A percentile compares a stretch with the other conserved stretches of the same genome.
Evolutionary conservation across 148 eudicot species (phyloP).

Genomic region (Talinum fruticosum): DNA sequence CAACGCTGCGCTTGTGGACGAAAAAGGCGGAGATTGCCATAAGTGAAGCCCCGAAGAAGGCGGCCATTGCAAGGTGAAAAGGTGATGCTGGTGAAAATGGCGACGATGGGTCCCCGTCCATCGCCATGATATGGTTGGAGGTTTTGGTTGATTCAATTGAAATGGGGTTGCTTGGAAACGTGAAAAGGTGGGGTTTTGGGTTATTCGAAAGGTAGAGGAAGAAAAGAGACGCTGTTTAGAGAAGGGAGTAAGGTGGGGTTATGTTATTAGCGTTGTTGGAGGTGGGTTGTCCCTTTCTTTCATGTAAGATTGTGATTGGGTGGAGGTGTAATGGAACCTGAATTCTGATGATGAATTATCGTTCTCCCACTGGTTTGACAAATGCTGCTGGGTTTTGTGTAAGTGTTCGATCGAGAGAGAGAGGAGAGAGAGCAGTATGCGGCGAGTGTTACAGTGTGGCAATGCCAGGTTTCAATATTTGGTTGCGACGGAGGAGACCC

Average conservation of each 20-base stretch:
- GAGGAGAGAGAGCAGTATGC: background rate
- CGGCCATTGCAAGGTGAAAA: conserved; percentile 60
- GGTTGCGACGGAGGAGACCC: too few species aligned
- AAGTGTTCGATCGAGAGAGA: background rate
- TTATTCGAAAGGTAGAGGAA: background rate
- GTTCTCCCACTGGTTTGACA: too few species aligned
- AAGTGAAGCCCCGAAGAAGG: conserved; percentile 76
- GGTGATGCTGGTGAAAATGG: conserved; percentile 32
- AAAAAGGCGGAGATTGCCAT: conserved; percentile 77
- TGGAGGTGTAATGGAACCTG: background rate
- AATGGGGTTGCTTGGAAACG: background rate
- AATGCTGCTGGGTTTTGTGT: background rate
- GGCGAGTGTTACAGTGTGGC: background rate
- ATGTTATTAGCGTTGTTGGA: background rate
- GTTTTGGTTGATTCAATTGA: background rate
- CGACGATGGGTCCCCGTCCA: conserved; percentile 52
- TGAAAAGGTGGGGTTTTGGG: conserved; percentile 13
- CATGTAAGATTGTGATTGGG: background rate
- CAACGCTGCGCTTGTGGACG: conserved; percentile 77
- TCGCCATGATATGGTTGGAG: background rate
- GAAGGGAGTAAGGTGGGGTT: background rate
- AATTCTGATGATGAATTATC: too few species aligned
- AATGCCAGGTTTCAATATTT: background rate
- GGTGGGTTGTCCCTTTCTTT: background rate
- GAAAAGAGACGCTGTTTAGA: background rate